Evolutionary conservation across 2,329 filamentous ascomycete genomes (phyloP), one percentile per base, ranked within the genome.

Genomic region (Myotisia sp.): DNA sequence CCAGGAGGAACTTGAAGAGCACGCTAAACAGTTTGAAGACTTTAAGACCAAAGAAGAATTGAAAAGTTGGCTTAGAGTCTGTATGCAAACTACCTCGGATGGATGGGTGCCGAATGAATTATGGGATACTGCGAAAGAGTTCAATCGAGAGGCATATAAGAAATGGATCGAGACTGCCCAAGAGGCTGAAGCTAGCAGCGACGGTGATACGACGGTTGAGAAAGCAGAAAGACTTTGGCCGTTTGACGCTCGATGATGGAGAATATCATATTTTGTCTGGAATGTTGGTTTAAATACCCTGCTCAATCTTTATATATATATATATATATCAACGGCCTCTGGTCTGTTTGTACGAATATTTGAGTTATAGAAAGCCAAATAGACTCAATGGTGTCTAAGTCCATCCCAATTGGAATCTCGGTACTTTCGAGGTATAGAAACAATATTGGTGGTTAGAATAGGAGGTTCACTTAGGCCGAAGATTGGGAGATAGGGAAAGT

Each of bases 91-190:
- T 16, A 47, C 47, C 5, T 51, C 50, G 6, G 50, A 54, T 38
- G 53, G 52, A 0, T 56, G 51, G 51, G 36, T 55, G 23, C 43
- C 49, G 12, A 49, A 45, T 47, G 50, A 53, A 26, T 19, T n/a
- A n/a, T 54, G 44, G 50, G 41, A 47, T 3, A 43, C 37, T 37
- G 44, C 49, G 19, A 47, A 37, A 35, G 48, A 46, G 37, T 45
- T 45, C 3, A 39, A 57, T 41, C 42, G 35, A 8, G 41, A 38
- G 5, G 47, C 43, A 20, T 56, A 51, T 44, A 39, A 47, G 16
- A 31, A 47, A 37, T 54, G 47, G 48, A 55, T 56, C 9, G 19
- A 41, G 14, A 39, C 39, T 6, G 36, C 39, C 16, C 28, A 26
- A 14, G 36, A 40, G 17, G 8, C 37, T 12, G 34, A 41, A 23